A percentile compares a stretch with the other conserved stretches of the same genome.
Evolutionary conservation across 495 filamentous ascomycete species (phyloP).

Genomic region (Penicillium dipodomyicola): DNA sequence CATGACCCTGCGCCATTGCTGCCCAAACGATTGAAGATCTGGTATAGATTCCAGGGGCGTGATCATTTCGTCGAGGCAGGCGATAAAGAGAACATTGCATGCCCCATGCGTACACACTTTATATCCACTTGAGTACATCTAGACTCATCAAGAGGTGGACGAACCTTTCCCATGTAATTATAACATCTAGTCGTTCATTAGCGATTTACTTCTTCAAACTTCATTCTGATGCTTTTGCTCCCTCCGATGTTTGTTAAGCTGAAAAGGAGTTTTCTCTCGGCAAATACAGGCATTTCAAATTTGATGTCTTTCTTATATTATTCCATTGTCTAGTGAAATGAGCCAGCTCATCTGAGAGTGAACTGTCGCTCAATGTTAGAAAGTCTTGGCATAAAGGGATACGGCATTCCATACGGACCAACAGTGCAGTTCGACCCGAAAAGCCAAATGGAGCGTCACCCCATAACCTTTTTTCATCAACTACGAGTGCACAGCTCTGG

Average conservation of each 20-base stretch:
- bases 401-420: constrained; percentile 19
- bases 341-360: neutral
- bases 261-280: neutral
- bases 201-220: constrained; percentile 8
- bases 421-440: constrained; percentile 21
- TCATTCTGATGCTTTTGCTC: neutral
- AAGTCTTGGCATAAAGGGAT: constrained; percentile 16
- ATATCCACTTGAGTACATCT: constrained; percentile 13
- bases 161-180: constrained; percentile 6
- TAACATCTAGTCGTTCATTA: constrained; percentile 10
- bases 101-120: constrained; percentile 40
- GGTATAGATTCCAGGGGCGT: constrained; percentile 50
- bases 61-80: constrained; percentile 45
- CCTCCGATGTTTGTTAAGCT: neutral
- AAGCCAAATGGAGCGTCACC: constrained; percentile 23
- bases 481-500: constrained; percentile 19
- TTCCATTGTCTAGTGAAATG: neutral
- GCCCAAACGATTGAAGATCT: constrained; percentile 52
- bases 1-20: constrained; percentile 55
- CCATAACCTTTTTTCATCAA: constrained; percentile 14
- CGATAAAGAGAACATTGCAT: constrained; percentile 43
- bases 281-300: neutral
- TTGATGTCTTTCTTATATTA: neutral
- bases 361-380: neutral
- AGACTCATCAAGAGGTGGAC: neutral